Percentiles rank a stretch among this genome's conserved stretches.
phyloP scores from a whole-genome alignment of 179 eudicot species.

The Nepenthes alata region DNA sequence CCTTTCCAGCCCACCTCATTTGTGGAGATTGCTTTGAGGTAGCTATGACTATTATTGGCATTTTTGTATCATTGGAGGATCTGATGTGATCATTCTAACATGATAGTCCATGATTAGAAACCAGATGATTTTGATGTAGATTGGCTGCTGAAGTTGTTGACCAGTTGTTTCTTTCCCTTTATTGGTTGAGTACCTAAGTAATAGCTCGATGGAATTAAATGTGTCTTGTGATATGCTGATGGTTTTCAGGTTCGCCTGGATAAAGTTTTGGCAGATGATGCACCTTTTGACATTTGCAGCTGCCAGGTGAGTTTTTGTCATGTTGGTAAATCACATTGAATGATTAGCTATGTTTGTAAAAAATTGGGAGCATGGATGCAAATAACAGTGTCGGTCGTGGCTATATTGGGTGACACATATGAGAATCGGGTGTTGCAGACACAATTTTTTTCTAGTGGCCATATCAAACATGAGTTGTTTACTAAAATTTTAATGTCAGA shows the following conservation, averaged over 20 bases:
- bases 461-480: too few relatives aligned
- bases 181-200: neutral
- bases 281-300: constrained; percentile 88
- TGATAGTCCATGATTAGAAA: neutral
- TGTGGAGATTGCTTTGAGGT: constrained; percentile 99
- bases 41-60: constrained; percentile 1
- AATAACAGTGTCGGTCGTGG: too few relatives aligned
- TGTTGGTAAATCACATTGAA: neutral
- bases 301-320: constrained; percentile 60
- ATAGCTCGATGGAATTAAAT: neutral
- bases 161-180: neutral
- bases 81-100: neutral
- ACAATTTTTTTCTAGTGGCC: too few relatives aligned
- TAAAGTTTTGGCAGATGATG: constrained; percentile 70
- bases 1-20: constrained; percentile 84
- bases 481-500: too few relatives aligned
- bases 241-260: constrained; percentile 62
- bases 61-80: neutral
- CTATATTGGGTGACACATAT: too few relatives aligned
- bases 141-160: neutral
- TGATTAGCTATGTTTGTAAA: too few relatives aligned
- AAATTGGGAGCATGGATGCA: too few relatives aligned
- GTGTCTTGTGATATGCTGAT: constrained; percentile 9
- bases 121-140: too few relatives aligned
- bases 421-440: too few relatives aligned